These are phyloP conservation scores for Cladosporium sp. DNA, from an alignment of 2,329 filamentous ascomycete genomes.

Conservation along the genomic window DNA sequence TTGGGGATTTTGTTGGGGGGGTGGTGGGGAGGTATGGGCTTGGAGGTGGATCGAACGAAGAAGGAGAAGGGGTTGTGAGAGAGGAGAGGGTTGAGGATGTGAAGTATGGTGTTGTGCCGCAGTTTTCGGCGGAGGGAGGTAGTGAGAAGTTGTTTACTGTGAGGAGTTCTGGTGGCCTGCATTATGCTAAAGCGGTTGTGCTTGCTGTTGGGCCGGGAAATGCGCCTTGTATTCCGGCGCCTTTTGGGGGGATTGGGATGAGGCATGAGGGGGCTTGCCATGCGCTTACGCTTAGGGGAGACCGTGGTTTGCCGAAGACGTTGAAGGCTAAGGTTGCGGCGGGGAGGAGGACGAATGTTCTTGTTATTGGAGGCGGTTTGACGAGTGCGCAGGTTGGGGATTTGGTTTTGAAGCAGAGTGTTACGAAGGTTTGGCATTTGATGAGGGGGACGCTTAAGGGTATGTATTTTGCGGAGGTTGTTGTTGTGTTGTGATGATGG, in stretches of 20 bases:
- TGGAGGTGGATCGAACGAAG: too few species aligned
- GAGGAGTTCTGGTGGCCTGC: conserved; percentile 53
- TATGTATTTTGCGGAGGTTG: not conserved
- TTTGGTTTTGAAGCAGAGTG: conserved; percentile 63
- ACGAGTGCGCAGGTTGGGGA: conserved; percentile 75
- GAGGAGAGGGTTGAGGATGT: conserved; percentile 63
- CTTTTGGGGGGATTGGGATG: conserved; percentile 24
- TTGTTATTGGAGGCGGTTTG: conserved; percentile 73
- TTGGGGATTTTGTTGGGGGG: conserved; percentile 43
- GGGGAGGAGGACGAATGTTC: conserved; percentile 57
- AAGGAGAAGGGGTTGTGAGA: conserved; percentile 54
- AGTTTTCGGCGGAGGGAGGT: conserved; percentile 40
- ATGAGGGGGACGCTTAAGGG: conserved; percentile 60
- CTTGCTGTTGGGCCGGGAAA: conserved; percentile 71
- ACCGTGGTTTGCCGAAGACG: conserved; percentile 2
- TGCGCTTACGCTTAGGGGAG: conserved; percentile 41
- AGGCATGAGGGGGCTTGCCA: conserved; percentile 59
- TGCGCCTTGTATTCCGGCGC: conserved; percentile 51
- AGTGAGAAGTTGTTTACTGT: conserved; percentile 64
- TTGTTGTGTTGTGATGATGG: not conserved
- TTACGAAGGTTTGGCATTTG: conserved; percentile 68
- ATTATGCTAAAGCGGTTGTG: conserved; percentile 64
- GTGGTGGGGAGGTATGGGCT: conserved; percentile 50
- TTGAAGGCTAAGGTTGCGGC: conserved; percentile 52
- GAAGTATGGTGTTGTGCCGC: conserved; percentile 54